Evolutionary conservation across 2,329 filamentous ascomycete species (phyloP).

Genomic region (Calonectria pseudoturangicola): DNA sequence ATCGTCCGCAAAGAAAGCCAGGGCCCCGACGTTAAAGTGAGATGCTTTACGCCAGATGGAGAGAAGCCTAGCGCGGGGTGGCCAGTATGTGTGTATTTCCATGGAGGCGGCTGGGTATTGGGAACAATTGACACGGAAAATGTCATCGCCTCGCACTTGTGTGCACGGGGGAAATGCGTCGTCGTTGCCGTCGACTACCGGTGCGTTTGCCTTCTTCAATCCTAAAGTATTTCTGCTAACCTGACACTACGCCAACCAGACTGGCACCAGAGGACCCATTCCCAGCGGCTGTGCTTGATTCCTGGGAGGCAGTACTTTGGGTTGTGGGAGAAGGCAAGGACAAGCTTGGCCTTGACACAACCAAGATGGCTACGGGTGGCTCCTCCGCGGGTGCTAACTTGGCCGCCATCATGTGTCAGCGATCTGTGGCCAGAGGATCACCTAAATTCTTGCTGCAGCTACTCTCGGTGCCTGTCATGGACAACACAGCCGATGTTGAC

Average conservation of each 20-base stretch:
- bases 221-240: background rate
- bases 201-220: background rate
- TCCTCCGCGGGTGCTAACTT: slow-evolving; percentile 1
- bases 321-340: slow-evolving; percentile 2
- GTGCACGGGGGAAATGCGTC: background rate
- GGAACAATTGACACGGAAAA: slow-evolving; percentile 28
- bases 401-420: slow-evolving; percentile 16
- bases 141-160: slow-evolving; percentile 27
- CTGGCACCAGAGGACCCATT: slow-evolving; percentile 9
- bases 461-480: slow-evolving; percentile 6
- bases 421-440: background rate
- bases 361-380: slow-evolving; percentile 6
- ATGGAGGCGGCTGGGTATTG: slow-evolving; percentile 64
- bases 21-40: background rate
- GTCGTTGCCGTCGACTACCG: slow-evolving; percentile 10
- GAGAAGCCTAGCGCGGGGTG: slow-evolving; percentile 56
- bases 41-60: background rate
- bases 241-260: background rate
- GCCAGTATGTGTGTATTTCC: slow-evolving; percentile 74
- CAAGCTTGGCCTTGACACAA: slow-evolving; percentile 1
- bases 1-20: slow-evolving; percentile 9
- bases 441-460: slow-evolving; percentile 2
- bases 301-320: slow-evolving; percentile 12
- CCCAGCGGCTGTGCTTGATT: slow-evolving; percentile 7
- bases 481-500: slow-evolving; percentile 10